phyloP scores from a whole-genome alignment of 768 basidiomycete genomes.

The Suillus sp. region DNA sequence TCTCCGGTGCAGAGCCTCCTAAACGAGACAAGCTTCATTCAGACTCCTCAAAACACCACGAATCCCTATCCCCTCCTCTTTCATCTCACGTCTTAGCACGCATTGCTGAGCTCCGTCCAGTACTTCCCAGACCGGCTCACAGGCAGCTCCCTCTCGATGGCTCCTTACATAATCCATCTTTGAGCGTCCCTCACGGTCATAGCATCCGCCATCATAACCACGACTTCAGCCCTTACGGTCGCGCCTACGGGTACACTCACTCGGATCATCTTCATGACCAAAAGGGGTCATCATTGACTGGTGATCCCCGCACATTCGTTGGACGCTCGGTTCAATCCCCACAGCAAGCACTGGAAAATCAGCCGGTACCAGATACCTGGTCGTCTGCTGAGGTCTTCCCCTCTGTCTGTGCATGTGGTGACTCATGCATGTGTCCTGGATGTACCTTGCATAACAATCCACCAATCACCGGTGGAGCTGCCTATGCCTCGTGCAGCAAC shows the following conservation, averaged over 20 bases:
- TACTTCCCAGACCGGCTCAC: constrained; percentile 62
- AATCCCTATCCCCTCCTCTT: constrained; percentile 26
- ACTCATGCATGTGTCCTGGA: constrained; percentile 64
- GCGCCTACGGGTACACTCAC: constrained; percentile 60
- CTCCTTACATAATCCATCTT: constrained; percentile 51
- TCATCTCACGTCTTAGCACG: constrained; percentile 58
- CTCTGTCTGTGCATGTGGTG: constrained; percentile 64
- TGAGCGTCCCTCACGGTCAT: constrained; percentile 44
- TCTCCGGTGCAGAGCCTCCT: constrained; percentile 31
- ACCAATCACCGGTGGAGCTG: constrained; percentile 40
- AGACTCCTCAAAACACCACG: constrained; percentile 19
- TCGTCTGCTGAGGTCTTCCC: constrained; percentile 36
- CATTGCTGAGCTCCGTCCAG: constrained; percentile 66
- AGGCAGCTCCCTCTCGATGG: constrained; percentile 29
- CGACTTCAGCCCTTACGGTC: constrained; percentile 66
- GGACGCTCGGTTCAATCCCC: constrained; percentile 27
- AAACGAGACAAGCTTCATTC: constrained; percentile 31
- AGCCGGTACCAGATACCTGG: constrained; percentile 28
- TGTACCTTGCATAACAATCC: constrained; percentile 56
- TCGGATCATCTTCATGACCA: constrained; percentile 33
- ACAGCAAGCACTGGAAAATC: constrained; percentile 33
- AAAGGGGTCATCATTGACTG: constrained; percentile 17
- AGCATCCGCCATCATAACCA: constrained; percentile 48
- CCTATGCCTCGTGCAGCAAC: constrained; percentile 39
- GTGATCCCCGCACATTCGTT: constrained; percentile 26